These are phyloP conservation scores for Ascosphaera apis DNA, from an alignment of 2,329 filamentous ascomycete species.

Conservation along the genomic window DNA sequence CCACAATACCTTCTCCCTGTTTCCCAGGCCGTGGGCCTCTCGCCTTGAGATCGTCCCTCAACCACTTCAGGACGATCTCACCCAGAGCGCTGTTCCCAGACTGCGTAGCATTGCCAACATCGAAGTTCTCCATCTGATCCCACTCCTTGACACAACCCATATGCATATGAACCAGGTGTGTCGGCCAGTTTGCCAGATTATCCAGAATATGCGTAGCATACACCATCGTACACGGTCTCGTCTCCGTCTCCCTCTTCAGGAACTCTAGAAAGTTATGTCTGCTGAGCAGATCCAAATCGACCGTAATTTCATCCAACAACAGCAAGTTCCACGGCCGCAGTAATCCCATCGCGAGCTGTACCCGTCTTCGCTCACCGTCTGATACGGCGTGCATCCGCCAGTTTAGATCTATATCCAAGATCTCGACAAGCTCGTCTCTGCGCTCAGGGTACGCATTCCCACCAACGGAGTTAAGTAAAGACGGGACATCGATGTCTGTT, in stretches of 20 bases:
- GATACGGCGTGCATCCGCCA: constrained; percentile 96
- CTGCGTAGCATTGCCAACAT: constrained; percentile 29
- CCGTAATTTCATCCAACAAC: constrained; percentile 87
- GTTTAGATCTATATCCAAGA: constrained; percentile 72
- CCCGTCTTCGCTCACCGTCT: constrained; percentile 73
- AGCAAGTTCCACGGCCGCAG: constrained; percentile 78
- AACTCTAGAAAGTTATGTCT: constrained; percentile 68
- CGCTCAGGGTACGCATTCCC: constrained; percentile 62
- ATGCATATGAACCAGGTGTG: constrained; percentile 89
- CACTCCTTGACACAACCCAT: constrained; percentile 70
- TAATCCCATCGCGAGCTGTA: constrained; percentile 91
- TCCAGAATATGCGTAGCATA: constrained; percentile 97
- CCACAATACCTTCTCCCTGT: constrained; percentile 19
- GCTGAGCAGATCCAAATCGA: constrained; percentile 75
- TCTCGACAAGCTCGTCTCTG: constrained; percentile 62
- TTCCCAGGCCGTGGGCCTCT: constrained; percentile 51
- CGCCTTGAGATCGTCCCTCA: constrained; percentile 55
- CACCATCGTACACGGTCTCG: constrained; percentile 66
- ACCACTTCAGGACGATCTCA: constrained; percentile 70
- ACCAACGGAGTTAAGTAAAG: constrained; percentile 65
- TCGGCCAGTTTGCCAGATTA: constrained; percentile 85
- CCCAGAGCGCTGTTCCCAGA: constrained; percentile 64
- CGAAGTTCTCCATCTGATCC: constrained; percentile 50
- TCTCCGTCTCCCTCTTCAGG: constrained; percentile 68
- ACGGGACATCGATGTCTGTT: constrained; percentile 76